Conservation (phyloP, 1,139 yeast species). For the Suhomyces maxii region DNA sequence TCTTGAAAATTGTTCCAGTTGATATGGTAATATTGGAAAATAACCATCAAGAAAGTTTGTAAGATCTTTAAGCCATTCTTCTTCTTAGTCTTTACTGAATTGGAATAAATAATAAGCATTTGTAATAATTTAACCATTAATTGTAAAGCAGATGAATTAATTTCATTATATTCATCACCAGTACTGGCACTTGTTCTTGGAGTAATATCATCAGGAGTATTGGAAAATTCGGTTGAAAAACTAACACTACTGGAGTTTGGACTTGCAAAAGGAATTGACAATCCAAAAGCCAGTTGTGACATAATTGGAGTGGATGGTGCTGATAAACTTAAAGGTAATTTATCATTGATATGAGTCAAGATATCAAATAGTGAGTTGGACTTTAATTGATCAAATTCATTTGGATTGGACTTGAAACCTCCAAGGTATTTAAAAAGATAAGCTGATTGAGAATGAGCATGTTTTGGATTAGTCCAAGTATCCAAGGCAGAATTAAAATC, state of each 20-base stretch:
- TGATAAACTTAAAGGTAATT: constrained; percentile 43
- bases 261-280: constrained; percentile 2
- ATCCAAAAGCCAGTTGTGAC: constrained; percentile 17
- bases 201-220: constrained; percentile 4
- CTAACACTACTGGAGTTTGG: constrained; percentile 8
- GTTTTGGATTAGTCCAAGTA: constrained; percentile 28
- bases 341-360: constrained; percentile 40
- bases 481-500: constrained; percentile 28
- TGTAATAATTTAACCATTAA: constrained; percentile 35
- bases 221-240: constrained; percentile 3
- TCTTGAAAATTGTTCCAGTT: constrained; percentile 43
- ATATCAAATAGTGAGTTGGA: constrained; percentile 35
- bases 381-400: constrained; percentile 37
- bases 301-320: constrained; percentile 48
- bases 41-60: constrained; percentile 36
- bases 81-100: constrained; percentile 33
- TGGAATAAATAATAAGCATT: constrained; percentile 37
- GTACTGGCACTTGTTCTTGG: constrained; percentile 11
- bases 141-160: constrained; percentile 30
- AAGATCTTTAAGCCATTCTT: constrained; percentile 34
- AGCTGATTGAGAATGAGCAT: constrained; percentile 12
- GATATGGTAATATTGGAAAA: constrained; percentile 44
- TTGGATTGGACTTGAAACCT: constrained; percentile 22
- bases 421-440: constrained; percentile 24
- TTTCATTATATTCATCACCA: constrained; percentile 8